These are phyloP conservation scores for Lotus japonicus DNA, from an alignment of 306 rosid species.

Conservation along the genomic window DNA sequence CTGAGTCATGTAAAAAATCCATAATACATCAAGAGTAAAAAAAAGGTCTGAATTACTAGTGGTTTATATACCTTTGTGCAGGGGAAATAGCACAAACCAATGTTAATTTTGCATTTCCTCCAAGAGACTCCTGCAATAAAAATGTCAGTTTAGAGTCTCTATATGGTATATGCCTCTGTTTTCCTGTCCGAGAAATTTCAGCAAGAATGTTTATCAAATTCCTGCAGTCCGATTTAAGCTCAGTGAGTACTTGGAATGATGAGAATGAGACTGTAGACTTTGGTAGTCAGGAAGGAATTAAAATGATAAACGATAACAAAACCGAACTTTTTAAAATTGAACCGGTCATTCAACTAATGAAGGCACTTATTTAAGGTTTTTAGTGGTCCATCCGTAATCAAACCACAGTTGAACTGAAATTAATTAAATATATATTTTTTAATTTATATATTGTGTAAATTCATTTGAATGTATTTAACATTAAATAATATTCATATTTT, in stretches of 20 bases:
- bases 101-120: constrained; percentile 89
- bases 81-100: constrained; percentile 94
- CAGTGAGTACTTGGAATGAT: constrained; percentile 4
- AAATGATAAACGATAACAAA: not conserved
- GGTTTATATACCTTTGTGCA: constrained; percentile 54
- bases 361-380: too few relatives aligned
- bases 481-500: too few relatives aligned
- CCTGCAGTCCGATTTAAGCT: constrained; percentile 45
- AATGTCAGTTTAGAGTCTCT: constrained; percentile 90
- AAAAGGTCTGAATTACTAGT: not conserved
- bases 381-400: too few relatives aligned
- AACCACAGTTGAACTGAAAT: too few relatives aligned
- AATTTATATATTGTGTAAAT: too few relatives aligned
- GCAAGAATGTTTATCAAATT: constrained; percentile 94
- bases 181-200: constrained; percentile 92
- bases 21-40: not conserved
- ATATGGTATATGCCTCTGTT: constrained; percentile 88
- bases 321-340: not conserved
- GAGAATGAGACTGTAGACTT: constrained; percentile 2
- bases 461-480: too few relatives aligned
- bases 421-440: too few relatives aligned
- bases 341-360: too few relatives aligned
- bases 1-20: constrained; percentile 27
- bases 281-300: not conserved
- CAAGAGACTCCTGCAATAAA: constrained; percentile 92